Evolutionary conservation across 208 protist species (phyloP), one percentile per base, ranked within the genome.

Genomic region (Angomonas ambiguus): DNA sequence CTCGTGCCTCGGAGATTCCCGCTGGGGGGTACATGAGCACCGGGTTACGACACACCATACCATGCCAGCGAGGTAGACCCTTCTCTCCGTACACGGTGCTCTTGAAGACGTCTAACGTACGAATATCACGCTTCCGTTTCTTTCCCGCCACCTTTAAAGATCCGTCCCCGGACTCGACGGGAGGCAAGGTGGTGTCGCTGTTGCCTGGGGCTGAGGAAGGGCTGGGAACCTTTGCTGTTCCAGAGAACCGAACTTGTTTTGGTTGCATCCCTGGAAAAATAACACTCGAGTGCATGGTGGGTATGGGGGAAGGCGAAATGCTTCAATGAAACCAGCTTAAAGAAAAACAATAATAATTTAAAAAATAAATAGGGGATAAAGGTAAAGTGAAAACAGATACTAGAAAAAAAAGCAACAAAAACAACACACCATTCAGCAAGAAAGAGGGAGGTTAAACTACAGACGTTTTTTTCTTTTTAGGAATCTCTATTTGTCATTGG

Each of bases 1-100:
- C 38, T 22, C 86, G 78, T 1, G 82, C 89, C 33, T 27, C 82
- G 1, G 80, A 76, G 57, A 88, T 76, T 30, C 77, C 82, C n/a
- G 70, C 77, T 0, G 89, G 89, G 3, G 82, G 89, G 59, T 95
- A 95, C 89, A 95, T 92, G 56, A 95, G 74, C 0, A 75, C 58
- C 0, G 89, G 81, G 59, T 85, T 84, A 41, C 86, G 82, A 6
- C 66, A 45, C 24, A 87, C 77, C 85, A 93, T 92, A 48, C 77
- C 89, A 62, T 93, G 89, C 25, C 92, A 74, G 6, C 82, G 82
- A 2, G 74, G 71, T 38, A 95, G 77, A 27, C 89, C 89, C 28
- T 82, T 74, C 33, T 91, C 82, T 24, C 88, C 82, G 71, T 83
- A 92, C 11, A 93, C 64, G 18, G 91, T 80, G 60, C 78, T 62